Conservation (phyloP, 225 moss, liverwort and hornwort species). For the Marchantia paleacea region DNA sequence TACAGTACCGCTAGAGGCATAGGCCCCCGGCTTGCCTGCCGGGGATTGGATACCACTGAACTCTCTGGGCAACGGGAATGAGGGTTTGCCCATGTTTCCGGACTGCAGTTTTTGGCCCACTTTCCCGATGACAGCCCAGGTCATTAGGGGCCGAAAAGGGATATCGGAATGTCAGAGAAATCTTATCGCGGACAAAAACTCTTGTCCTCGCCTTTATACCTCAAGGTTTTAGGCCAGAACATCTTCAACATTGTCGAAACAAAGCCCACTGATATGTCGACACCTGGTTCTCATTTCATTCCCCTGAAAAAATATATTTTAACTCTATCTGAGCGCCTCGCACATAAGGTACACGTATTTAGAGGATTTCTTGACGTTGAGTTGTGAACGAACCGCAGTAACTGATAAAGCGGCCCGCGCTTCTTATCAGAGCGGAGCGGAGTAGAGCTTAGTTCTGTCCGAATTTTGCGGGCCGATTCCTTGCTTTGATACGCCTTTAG, state of each 20-base stretch:
- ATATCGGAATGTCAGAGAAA: slow-evolving; percentile 11
- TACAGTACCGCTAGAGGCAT: no score
- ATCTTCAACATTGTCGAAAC: not conserved
- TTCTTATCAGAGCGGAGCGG: not conserved
- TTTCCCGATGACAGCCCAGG: not conserved
- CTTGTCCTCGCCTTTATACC: slow-evolving; percentile 5
- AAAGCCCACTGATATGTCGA: not conserved
- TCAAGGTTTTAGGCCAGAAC: not conserved
- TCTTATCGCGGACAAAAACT: slow-evolving; percentile 11
- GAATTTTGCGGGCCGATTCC: no score
- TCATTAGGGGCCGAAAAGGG: slow-evolving; percentile 1
- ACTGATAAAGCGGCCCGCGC: no score
- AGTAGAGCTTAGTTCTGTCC: not conserved
- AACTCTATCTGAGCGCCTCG: not conserved
- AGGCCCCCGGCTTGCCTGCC: no score
- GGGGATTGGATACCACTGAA: no score
- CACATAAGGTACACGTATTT: not conserved
- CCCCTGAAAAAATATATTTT: not conserved
- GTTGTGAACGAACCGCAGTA: no score
- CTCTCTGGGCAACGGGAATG: no score
- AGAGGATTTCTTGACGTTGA: no score
- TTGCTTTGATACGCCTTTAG: no score
- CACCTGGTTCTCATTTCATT: not conserved
- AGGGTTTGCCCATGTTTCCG: no score
- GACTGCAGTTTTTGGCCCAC: not conserved